Base-by-base conservation (phyloP, 768 basidiomycete species). In the Phlegmacium glaucopus region DNA sequence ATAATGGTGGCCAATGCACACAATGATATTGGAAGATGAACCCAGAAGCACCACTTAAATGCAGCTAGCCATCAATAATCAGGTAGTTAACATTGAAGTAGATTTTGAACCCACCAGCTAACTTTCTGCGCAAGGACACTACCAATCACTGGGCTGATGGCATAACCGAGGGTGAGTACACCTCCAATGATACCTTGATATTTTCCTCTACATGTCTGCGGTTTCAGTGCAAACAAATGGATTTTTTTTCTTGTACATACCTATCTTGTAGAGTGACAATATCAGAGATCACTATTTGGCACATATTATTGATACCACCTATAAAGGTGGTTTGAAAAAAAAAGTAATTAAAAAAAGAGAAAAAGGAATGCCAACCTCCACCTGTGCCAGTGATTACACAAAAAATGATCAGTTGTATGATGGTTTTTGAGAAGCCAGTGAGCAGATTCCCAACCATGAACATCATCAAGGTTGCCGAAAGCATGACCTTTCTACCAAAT, bases 161-260 rank as follows among this genome's bases (percentile, higher is more conserved):
- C 76, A 55, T 82, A 86, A 4, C 84, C 82, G 9, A 83, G 62
- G 1, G 82, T 80, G 15, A 73, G 62, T 7, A 72, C 65, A 4
- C 73, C 79, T 3, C 82, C 79, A 16, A 85, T 82, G 29, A 88
- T 83, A 1, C 87, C 87, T 55, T 87, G 84, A 56, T 87, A 90
- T 65, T 88, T 88, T 18, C 86, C 86, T 52, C 82, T 82, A 51
- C n/a, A n/a, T n/a, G n/a, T n/a, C n/a, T n/a, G 13, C 41, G 43
- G 49, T 13, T 29, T 7, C 29, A n/a, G 10, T 29, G 30, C 28
- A 47, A 29, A 46, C 39, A 28, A 30, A 12, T 46, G 15, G 11
- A 35, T 30, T 9, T 13, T 22, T 45, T 27, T 27, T 26, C 6
- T 42, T 25, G 37, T 6, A 60, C 68, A 25, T 42, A 78, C 83